Percentiles rank a stretch among this genome's conserved stretches.
These are phyloP conservation scores for Candida tropicalis DNA, from an alignment of 1,139 yeast species.

Conservation along the genomic window DNA sequence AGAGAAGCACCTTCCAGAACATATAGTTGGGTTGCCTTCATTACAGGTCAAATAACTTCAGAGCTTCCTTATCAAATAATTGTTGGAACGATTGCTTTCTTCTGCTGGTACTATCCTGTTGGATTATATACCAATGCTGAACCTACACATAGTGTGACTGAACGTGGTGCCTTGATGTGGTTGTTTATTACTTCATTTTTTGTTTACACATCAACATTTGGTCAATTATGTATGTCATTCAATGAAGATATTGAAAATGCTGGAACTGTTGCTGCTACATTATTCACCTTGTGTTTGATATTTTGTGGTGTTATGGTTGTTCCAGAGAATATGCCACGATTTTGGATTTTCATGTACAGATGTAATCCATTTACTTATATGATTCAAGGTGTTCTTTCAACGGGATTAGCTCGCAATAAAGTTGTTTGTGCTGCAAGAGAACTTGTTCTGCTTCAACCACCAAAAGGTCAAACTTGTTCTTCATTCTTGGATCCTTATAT, in stretches of 20 bases:
- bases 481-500: constrained; percentile 52
- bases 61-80: constrained; percentile 78
- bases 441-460: constrained; percentile 29
- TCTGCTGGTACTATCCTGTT: constrained; percentile 82
- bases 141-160: constrained; percentile 24
- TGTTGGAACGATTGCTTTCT: constrained; percentile 65
- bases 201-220: constrained; percentile 39
- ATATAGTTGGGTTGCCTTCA: constrained; percentile 33
- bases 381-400: constrained; percentile 34
- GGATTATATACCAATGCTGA: constrained; percentile 65
- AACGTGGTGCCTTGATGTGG: constrained; percentile 49
- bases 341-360: constrained; percentile 62
- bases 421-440: constrained; percentile 31
- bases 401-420: constrained; percentile 27
- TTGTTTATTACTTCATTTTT: constrained; percentile 42
- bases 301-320: constrained; percentile 38
- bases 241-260: constrained; percentile 43
- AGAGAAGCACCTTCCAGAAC: constrained; percentile 38
- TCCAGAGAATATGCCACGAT: constrained; percentile 28
- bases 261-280: constrained; percentile 30
- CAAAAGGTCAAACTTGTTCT: constrained; percentile 59
- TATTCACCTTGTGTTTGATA: constrained; percentile 33
- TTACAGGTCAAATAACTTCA: constrained; percentile 65
- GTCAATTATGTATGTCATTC: constrained; percentile 42
- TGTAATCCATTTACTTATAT: constrained; percentile 69